These are phyloP conservation scores for Xylariaceae sp. DNA, from an alignment of 2,329 filamentous ascomycete species.

Conservation along the genomic window DNA sequence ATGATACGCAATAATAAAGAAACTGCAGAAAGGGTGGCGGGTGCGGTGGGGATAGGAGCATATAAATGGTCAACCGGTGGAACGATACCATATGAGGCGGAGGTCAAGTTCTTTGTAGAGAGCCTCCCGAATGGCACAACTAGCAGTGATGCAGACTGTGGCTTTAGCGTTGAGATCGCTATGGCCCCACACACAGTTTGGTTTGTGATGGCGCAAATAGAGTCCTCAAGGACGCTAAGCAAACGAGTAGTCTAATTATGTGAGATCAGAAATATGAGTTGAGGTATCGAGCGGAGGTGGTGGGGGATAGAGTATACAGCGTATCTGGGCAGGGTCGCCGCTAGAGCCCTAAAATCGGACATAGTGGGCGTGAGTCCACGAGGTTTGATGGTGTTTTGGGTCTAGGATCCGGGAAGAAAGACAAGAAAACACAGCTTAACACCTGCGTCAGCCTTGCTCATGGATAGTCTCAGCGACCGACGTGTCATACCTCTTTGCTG, in stretches of 20 bases:
- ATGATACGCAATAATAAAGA: constrained; percentile 2
- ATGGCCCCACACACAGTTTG: constrained; percentile 36
- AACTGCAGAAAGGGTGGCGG: neutral
- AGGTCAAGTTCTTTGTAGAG: constrained; percentile 28
- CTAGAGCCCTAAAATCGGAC: neutral
- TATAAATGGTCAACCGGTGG: constrained; percentile 20
- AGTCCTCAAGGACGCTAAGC: constrained; percentile 14
- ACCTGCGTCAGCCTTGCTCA: too few relatives aligned
- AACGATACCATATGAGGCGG: neutral
- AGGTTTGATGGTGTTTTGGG: too few relatives aligned
- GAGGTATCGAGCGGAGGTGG: too few relatives aligned
- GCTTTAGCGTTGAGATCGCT: constrained; percentile 29
- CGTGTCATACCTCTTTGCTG: too few relatives aligned
- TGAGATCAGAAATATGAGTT: neutral
- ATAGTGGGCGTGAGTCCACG: too few relatives aligned
- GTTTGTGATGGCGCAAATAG: constrained; percentile 28
- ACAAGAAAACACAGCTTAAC: too few relatives aligned
- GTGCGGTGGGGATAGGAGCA: neutral
- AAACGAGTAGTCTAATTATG: constrained; percentile 11
- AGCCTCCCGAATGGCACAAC: constrained; percentile 37
- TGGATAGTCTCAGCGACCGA: too few relatives aligned
- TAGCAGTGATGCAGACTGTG: constrained; percentile 33
- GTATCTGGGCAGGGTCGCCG: constrained; percentile 2
- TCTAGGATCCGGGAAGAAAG: too few relatives aligned
- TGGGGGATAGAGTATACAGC: neutral